phyloP scores from a whole-genome alignment of 495 filamentous ascomycete species.

The Aspergillus kassunensis region DNA sequence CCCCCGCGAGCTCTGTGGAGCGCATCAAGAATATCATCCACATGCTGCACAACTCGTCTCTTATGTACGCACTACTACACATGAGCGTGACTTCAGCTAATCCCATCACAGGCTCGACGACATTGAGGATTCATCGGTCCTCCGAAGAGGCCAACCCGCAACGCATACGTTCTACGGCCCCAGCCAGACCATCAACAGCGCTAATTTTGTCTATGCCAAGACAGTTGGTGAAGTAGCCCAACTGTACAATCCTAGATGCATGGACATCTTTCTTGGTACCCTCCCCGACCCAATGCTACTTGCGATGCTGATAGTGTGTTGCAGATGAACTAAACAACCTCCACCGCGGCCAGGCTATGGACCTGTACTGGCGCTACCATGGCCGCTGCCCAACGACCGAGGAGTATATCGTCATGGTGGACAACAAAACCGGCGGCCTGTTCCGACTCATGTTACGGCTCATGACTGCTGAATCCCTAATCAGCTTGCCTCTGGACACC shows the following conservation, averaged over 20 bases:
- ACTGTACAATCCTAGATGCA: not conserved
- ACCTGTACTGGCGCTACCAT: conserved; percentile 34
- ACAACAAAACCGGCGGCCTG: conserved; percentile 4
- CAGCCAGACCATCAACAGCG: conserved; percentile 7
- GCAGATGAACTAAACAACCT: conserved; percentile 17
- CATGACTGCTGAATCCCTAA: not conserved
- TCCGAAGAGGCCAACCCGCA: conserved; percentile 4
- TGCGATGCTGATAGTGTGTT: too few relatives aligned
- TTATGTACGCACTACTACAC: not conserved
- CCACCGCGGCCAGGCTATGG: conserved; percentile 47
- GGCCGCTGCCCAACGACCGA: not conserved
- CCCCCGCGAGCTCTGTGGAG: not conserved
- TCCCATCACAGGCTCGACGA: conserved; percentile 1
- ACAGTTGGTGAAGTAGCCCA: not conserved
- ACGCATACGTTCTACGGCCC: not conserved
- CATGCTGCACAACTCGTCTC: conserved; percentile 5
- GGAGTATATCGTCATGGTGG: conserved; percentile 5
- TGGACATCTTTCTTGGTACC: not conserved
- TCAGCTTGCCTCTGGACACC: not conserved
- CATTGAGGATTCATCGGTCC: not conserved
- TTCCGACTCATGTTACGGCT: not conserved
- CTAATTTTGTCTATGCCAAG: not conserved
- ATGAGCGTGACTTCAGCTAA: not conserved
- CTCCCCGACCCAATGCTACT: too few relatives aligned
- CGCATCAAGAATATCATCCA: not conserved